Percentiles rank a stretch among this genome's conserved stretches.
These are phyloP conservation scores for Lactifluus subvellereus DNA, from an alignment of 768 basidiomycete genomes.

Conservation along the genomic window DNA sequence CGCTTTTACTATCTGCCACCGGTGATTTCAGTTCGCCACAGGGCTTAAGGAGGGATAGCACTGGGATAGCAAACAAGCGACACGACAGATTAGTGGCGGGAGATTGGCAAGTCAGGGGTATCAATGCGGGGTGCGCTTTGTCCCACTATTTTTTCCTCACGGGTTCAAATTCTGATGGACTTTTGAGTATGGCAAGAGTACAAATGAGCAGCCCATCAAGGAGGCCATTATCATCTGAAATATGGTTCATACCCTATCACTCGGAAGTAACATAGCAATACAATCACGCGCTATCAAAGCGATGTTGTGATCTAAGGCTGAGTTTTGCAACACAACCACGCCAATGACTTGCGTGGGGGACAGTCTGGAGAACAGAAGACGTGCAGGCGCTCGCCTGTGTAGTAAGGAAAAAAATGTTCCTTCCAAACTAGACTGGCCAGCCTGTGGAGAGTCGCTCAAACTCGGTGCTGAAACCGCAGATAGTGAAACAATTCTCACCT, in stretches of 20 bases:
- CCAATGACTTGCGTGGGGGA: too few species aligned
- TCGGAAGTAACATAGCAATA: neutral
- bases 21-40: neutral
- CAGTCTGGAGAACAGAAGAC: neutral
- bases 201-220: neutral
- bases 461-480: neutral
- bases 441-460: neutral
- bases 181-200: too few species aligned
- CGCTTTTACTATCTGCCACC: neutral
- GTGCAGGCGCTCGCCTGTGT: neutral
- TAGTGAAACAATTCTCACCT: neutral
- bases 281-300: too few species aligned
- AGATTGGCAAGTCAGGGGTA: too few species aligned
- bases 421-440: too few species aligned
- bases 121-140: neutral
- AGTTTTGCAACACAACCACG: neutral
- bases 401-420: slow-evolving; percentile 7
- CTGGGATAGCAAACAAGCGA: neutral
- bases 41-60: neutral
- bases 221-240: too few species aligned
- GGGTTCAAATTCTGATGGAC: too few species aligned
- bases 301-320: neutral
- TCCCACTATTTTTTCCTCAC: too few species aligned
- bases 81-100: neutral
- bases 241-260: too few species aligned